These are phyloP conservation scores for Coemansia nantahalensis DNA, from an alignment of 192 early-diverging fungal genomes.

Conservation along the genomic window DNA sequence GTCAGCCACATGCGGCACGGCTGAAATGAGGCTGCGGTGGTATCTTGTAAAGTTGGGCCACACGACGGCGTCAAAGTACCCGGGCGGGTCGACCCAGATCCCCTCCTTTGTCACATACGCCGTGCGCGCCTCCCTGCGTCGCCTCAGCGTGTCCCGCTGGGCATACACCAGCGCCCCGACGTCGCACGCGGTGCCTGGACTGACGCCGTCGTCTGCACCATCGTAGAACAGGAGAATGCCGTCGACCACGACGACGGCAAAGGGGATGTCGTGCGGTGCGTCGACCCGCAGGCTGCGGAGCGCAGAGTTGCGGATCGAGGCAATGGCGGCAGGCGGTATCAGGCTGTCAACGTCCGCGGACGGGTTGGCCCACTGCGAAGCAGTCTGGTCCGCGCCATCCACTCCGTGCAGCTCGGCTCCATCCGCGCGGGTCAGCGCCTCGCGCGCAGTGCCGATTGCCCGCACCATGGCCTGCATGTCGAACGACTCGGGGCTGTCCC, in stretches of 20 bases:
- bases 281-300: conserved; percentile 8
- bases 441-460: conserved; percentile 10
- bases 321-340: conserved; percentile 8
- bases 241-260: conserved; percentile 54
- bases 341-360: conserved; percentile 33
- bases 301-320: conserved; percentile 3
- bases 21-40: conserved; percentile 17
- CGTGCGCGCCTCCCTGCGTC: conserved; percentile 60
- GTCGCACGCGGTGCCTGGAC: conserved; percentile 18
- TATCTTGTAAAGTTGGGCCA: conserved; percentile 69
- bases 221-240: conserved; percentile 78
- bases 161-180: conserved; percentile 54
- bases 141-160: conserved; percentile 59
- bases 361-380: conserved; percentile 51
- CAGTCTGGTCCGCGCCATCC: not conserved
- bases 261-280: conserved; percentile 15
- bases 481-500: conserved; percentile 77
- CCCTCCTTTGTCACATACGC: conserved; percentile 80
- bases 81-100: conserved; percentile 70
- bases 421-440: not conserved
- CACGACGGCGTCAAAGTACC: conserved; percentile 72
- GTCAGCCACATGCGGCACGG: conserved; percentile 11
- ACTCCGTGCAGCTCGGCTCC: not conserved
- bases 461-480: conserved; percentile 49
- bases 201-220: conserved; percentile 47